phyloP scores from a whole-genome alignment of 2,329 filamentous ascomycete genomes.

The Fusarium algeriense region DNA sequence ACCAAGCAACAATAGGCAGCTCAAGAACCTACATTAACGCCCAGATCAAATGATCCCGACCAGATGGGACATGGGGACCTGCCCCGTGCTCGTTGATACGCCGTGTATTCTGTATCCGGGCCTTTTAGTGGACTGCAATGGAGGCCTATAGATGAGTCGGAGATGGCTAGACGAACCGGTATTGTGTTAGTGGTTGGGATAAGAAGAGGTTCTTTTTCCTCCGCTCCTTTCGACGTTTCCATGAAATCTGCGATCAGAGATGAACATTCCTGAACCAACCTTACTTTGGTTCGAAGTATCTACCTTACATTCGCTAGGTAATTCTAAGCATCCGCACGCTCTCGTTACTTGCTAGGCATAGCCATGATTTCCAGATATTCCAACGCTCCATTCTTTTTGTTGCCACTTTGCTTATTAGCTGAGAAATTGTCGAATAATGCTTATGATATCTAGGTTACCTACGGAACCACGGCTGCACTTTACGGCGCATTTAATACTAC shows the following conservation, averaged over 20 bases:
- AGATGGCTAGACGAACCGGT: slow-evolving; percentile 20
- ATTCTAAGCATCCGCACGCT: not conserved
- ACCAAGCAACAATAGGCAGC: slow-evolving; percentile 1
- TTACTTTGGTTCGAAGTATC: slow-evolving; percentile 9
- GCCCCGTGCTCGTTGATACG: slow-evolving; percentile 7
- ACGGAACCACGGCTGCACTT: not conserved
- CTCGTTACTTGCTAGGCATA: slow-evolving; percentile 3
- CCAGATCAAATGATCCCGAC: slow-evolving; percentile 1
- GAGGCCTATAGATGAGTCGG: slow-evolving; percentile 9
- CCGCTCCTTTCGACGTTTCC: slow-evolving; percentile 3
- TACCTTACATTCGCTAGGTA: not conserved
- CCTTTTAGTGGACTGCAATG: slow-evolving; percentile 30
- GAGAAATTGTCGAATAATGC: slow-evolving; percentile 5
- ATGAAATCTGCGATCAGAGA: slow-evolving; percentile 10
- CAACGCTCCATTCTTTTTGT: slow-evolving; percentile 8
- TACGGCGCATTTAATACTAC: not conserved
- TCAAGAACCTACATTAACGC: not conserved
- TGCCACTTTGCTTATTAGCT: slow-evolving; percentile 6
- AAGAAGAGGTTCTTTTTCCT: slow-evolving; percentile 29
- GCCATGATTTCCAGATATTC: slow-evolving; percentile 5
- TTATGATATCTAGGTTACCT: slow-evolving; percentile 4
- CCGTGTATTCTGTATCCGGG: slow-evolving; percentile 21
- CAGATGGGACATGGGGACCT: not conserved
- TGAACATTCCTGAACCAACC: slow-evolving; percentile 20
- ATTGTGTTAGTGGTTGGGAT: slow-evolving; percentile 30